Base-by-base conservation (phyloP, 2,329 filamentous ascomycete genomes). In the Penicillium griseofulvum region DNA sequence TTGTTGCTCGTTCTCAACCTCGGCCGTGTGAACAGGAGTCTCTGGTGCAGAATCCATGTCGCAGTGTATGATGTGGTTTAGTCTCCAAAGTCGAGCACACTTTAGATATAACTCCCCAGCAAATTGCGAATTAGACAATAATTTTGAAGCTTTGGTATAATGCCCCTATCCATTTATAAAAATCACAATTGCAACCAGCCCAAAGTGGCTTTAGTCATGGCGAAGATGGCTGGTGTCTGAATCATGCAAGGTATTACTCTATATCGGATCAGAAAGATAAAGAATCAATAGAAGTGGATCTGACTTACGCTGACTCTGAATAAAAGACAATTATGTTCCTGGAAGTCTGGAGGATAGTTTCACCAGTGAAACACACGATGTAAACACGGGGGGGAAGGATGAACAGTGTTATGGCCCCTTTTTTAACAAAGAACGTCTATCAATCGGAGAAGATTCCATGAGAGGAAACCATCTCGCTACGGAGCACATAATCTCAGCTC, bases 111-210 rank as follows among this genome's bases (percentile, higher is more conserved):
- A n/a, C 5, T 12, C 31, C 29, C 19, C 4, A 34, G 14, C 31
- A 14, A 34, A 5, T 38, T 17, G 34, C 46, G 14, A 38, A 48
- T 28, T 17, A 17, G 17, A 42, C 16, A 43, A 43, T 16, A 16
- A 2, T 26, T 29, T 49, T 14, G 19, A 44, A 16, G 28, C 28
- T 26, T 54, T 19, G 19, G 19, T 33, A 14, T 31, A 19, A 17
- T 37, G 17, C 54, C 26, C 49, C 44, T 52, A 59, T 63, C 58
- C 60, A 56, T 58, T 34, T 64, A 62, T 63, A 53, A 60, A 60
- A 60, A 62, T 63, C 55, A 49, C 48, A 45, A 59, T 59, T 42
- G 52, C 44, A 52, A 34, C 43, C 43, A 48, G 43, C 11, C 43
- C 42, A 24, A 41, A 49, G 36, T 47, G 49, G 48, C 43, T 22